Percentiles rank a stretch among this genome's conserved stretches.
Conservation (phyloP, 1,139 yeast genomes). For the Nakaseomyces delphensis region DNA sequence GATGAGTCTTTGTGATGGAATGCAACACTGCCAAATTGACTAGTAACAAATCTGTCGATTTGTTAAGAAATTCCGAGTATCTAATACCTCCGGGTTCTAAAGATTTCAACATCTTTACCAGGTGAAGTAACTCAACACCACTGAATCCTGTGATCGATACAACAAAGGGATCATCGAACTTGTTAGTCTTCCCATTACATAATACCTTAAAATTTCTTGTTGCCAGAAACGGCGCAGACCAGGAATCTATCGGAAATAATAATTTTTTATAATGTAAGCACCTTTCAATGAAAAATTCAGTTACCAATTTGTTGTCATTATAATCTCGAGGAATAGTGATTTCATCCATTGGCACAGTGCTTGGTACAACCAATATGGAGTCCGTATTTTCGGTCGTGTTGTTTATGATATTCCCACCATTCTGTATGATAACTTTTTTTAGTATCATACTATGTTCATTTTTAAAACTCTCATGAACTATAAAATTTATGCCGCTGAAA, state of each 20-base stretch:
- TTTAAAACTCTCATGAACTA: slow-evolving; percentile 16
- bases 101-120: slow-evolving; percentile 51
- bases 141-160: slow-evolving; percentile 72
- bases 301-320: slow-evolving; percentile 30
- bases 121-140: slow-evolving; percentile 73
- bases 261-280: slow-evolving; percentile 53
- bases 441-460: slow-evolving; percentile 18
- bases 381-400: background rate
- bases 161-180: slow-evolving; percentile 33
- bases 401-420: slow-evolving; percentile 18
- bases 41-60: slow-evolving; percentile 53
- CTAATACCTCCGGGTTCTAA: slow-evolving; percentile 40
- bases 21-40: slow-evolving; percentile 42
- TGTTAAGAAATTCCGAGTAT: slow-evolving; percentile 44
- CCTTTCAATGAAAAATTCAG: slow-evolving; percentile 86
- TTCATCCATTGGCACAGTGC: slow-evolving; percentile 15
- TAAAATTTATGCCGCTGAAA: slow-evolving; percentile 15
- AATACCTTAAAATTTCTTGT: slow-evolving; percentile 31
- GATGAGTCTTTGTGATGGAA: slow-evolving; percentile 29
- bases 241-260: slow-evolving; percentile 44
- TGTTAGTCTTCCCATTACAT: slow-evolving; percentile 10
- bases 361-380: slow-evolving; percentile 18
- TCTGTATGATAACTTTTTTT: slow-evolving; percentile 20
- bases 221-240: slow-evolving; percentile 58
- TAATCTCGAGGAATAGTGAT: background rate